phyloP scores from a whole-genome alignment of 495 filamentous ascomycete species.

The Halenospora varia region DNA sequence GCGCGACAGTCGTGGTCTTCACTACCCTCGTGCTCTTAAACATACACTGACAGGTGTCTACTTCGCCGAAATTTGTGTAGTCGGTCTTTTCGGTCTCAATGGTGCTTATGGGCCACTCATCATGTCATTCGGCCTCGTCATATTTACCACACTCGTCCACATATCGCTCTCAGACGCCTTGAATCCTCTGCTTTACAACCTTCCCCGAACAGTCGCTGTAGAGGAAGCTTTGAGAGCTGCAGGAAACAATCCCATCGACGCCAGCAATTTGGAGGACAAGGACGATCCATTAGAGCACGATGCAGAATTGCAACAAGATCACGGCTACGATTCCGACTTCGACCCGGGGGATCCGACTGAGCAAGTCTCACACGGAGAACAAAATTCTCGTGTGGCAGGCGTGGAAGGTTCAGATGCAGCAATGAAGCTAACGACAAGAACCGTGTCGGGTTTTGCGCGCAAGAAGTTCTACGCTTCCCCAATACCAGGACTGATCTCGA shows the following conservation, averaged over 20 bases:
- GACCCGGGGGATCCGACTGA: slow-evolving; percentile 22
- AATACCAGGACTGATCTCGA: slow-evolving; percentile 29
- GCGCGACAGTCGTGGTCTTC: slow-evolving; percentile 85
- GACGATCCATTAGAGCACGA: slow-evolving; percentile 49
- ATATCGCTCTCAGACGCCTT: slow-evolving; percentile 73
- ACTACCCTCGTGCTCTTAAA: slow-evolving; percentile 80
- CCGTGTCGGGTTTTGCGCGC: slow-evolving; percentile 13
- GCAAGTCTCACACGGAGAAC: slow-evolving; percentile 34
- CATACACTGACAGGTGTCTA: slow-evolving; percentile 89
- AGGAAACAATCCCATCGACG: slow-evolving; percentile 21
- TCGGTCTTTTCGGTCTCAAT: slow-evolving; percentile 80
- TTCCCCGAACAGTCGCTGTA: slow-evolving; percentile 57
- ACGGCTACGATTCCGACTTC: slow-evolving; percentile 26
- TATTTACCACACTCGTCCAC: slow-evolving; percentile 80
- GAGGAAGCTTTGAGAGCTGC: slow-evolving; percentile 50
- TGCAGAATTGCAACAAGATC: slow-evolving; percentile 19
- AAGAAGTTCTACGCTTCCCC: slow-evolving; percentile 28
- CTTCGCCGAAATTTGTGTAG: slow-evolving; percentile 76
- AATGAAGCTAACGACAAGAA: slow-evolving; percentile 26
- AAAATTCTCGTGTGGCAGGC: slow-evolving; percentile 21
- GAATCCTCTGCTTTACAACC: slow-evolving; percentile 71
- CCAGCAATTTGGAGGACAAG: slow-evolving; percentile 38
- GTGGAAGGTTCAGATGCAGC: slow-evolving; percentile 26
- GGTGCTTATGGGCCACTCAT: slow-evolving; percentile 71
- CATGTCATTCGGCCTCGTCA: slow-evolving; percentile 75